Percentiles rank a stretch among this genome's conserved stretches.
Conservation (phyloP, 192 early-diverging fungal genomes). For the Spizellomyces punctatus region DNA sequence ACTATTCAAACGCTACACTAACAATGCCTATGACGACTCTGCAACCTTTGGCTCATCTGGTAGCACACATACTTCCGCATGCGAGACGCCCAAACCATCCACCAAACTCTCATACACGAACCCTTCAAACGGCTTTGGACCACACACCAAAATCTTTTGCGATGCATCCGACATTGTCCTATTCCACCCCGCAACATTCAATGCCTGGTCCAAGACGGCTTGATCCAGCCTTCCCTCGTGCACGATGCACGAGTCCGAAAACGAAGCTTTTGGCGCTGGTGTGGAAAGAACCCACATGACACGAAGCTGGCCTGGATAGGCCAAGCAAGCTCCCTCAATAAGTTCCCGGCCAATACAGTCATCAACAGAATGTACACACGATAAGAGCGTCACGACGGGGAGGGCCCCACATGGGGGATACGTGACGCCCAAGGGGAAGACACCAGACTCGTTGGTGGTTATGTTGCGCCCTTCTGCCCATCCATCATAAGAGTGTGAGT, state of each 20-base stretch:
- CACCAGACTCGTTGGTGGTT: slow-evolving; percentile 24
- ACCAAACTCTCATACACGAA: slow-evolving; percentile 14
- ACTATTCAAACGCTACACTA: no score
- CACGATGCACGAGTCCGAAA: slow-evolving; percentile 4
- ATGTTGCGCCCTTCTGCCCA: slow-evolving; percentile 36
- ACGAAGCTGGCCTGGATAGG: slow-evolving; percentile 30
- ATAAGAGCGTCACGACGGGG: slow-evolving; percentile 16
- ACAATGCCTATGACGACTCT: no score
- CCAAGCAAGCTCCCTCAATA: slow-evolving; percentile 18
- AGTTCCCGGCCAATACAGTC: slow-evolving; percentile 30
- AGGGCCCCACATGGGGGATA: slow-evolving; percentile 16
- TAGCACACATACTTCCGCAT: background rate
- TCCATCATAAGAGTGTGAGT: slow-evolving; percentile 35
- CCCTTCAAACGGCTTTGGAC: slow-evolving; percentile 24
- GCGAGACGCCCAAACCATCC: slow-evolving; percentile 16
- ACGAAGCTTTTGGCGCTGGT: background rate
- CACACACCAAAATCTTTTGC: slow-evolving; percentile 25
- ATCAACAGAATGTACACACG: slow-evolving; percentile 11
- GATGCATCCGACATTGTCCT: background rate
- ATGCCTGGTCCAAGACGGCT: background rate
- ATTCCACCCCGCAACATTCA: background rate
- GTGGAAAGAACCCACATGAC: slow-evolving; percentile 10
- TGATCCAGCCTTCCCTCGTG: background rate
- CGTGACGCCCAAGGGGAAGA: slow-evolving; percentile 40
- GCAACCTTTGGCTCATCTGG: background rate